Evolutionary conservation across 768 basidiomycete species (phyloP).

Genomic region (Lepiota venenata): DNA sequence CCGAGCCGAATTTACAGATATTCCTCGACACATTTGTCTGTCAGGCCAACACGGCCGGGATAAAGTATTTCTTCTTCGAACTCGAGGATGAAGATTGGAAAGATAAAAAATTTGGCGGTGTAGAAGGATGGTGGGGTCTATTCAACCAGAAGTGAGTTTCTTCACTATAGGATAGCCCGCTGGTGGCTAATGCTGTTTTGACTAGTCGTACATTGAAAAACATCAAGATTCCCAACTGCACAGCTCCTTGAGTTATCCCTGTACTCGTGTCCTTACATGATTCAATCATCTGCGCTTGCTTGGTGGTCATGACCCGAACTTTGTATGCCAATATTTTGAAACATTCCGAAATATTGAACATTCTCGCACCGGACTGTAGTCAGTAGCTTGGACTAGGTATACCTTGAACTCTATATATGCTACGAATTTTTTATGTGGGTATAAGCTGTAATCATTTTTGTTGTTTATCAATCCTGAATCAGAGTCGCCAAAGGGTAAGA

Average conservation of each 20-base stretch:
- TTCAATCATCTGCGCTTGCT: no score
- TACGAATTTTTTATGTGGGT: background rate
- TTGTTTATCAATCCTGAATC: no score
- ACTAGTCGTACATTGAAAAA: conserved; percentile 69
- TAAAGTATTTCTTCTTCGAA: conserved; percentile 89
- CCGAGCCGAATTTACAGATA: conserved; percentile 60
- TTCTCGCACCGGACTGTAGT: background rate
- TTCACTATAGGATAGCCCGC: background rate
- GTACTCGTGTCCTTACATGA: background rate
- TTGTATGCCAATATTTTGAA: no score
- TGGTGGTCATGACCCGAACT: no score
- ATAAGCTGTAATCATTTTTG: no score
- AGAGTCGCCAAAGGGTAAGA: no score
- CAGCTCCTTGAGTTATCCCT: conserved; percentile 27
- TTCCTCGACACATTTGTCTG: conserved; percentile 91
- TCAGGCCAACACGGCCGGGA: conserved; percentile 76
- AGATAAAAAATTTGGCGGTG: conserved; percentile 71
- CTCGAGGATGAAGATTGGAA: conserved; percentile 84
- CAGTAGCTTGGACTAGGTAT: background rate
- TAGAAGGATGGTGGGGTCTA: conserved; percentile 58
- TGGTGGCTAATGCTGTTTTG: background rate
- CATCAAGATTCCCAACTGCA: conserved; percentile 64
- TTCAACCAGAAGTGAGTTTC: conserved; percentile 39
- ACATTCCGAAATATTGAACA: no score
- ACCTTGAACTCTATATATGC: background rate